These are phyloP conservation scores for Vanderwaltozyma polyspora DNA, from an alignment of 805 yeast species.

Conservation along the genomic window DNA sequence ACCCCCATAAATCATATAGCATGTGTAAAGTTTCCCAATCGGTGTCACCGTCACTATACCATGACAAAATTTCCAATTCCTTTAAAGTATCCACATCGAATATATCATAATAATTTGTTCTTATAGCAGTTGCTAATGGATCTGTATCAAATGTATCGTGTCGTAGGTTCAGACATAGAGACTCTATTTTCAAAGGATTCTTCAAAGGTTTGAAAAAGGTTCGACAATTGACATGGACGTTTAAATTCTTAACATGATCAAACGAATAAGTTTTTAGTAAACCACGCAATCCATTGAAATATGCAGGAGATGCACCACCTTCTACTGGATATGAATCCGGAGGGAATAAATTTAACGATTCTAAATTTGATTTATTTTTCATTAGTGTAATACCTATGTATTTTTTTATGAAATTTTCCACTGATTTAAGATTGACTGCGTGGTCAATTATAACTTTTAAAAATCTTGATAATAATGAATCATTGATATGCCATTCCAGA, in stretches of 20 bases:
- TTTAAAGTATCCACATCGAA: conserved; percentile 24
- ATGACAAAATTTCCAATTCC: conserved; percentile 28
- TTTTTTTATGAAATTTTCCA: conserved; percentile 17
- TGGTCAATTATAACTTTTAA: conserved; percentile 9
- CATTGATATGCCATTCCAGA: conserved; percentile 24
- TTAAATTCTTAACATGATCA: conserved; percentile 13
- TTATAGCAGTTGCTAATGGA: neutral
- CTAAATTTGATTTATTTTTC: conserved; percentile 7
- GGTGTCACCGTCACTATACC: conserved; percentile 23
- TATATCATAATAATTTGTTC: conserved; percentile 16
- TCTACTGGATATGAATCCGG: conserved; percentile 16
- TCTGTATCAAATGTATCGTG: conserved; percentile 17
- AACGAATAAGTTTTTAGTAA: conserved; percentile 9
- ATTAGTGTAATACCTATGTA: conserved; percentile 10
- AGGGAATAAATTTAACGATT: conserved; percentile 18
- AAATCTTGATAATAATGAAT: conserved; percentile 8
- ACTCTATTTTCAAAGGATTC: conserved; percentile 14
- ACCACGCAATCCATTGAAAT: conserved; percentile 7
- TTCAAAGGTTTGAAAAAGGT: conserved; percentile 12
- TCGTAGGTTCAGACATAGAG: conserved; percentile 20
- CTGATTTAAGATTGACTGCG: conserved; percentile 12
- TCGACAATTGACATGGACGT: conserved; percentile 20
- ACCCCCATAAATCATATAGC: conserved; percentile 17
- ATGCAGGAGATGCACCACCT: conserved; percentile 7
- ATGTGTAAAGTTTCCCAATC: too few relatives aligned